These are phyloP conservation scores for Durotheca rogersii DNA, from an alignment of 495 filamentous ascomycete genomes.

Conservation along the genomic window DNA sequence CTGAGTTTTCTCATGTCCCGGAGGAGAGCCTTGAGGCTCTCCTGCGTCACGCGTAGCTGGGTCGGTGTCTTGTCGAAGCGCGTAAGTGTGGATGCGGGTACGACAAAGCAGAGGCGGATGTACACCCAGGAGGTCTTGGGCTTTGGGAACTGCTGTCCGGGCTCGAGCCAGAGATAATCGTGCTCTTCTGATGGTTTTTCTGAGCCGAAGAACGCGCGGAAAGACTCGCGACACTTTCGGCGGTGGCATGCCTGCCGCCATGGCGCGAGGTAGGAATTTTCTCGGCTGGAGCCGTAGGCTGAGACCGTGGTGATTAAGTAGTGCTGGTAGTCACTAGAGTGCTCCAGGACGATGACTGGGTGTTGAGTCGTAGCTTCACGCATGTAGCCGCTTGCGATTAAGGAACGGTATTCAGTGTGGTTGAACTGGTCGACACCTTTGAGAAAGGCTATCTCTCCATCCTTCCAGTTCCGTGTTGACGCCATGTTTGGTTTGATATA, in stretches of 20 bases:
- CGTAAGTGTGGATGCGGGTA: conserved; percentile 22
- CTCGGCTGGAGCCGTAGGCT: conserved; percentile 28
- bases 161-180: conserved; percentile 24
- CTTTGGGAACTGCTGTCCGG: conserved; percentile 28
- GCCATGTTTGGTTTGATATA: neutral
- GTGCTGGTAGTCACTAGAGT: conserved; percentile 11
- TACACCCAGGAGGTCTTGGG: conserved; percentile 37
- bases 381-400: conserved; percentile 24
- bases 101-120: conserved; percentile 22
- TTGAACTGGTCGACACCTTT: conserved; percentile 12
- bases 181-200: neutral
- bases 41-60: conserved; percentile 4
- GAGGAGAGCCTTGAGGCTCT: conserved; percentile 18
- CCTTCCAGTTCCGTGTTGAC: conserved; percentile 16
- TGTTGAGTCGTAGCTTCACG: conserved; percentile 27
- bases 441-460: conserved; percentile 37
- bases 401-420: neutral
- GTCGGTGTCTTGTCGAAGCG: conserved; percentile 17
- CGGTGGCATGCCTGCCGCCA: conserved; percentile 31
- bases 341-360: conserved; percentile 37
- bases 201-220: conserved; percentile 36
- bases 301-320: conserved; percentile 36
- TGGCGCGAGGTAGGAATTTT: conserved; percentile 31
- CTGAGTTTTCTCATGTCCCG: neutral
- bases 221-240: conserved; percentile 14